Evolutionary conservation across 2,329 filamentous ascomycete genomes (phyloP), one percentile per base, ranked within the genome.

Genomic region (Fusarium sp.): DNA sequence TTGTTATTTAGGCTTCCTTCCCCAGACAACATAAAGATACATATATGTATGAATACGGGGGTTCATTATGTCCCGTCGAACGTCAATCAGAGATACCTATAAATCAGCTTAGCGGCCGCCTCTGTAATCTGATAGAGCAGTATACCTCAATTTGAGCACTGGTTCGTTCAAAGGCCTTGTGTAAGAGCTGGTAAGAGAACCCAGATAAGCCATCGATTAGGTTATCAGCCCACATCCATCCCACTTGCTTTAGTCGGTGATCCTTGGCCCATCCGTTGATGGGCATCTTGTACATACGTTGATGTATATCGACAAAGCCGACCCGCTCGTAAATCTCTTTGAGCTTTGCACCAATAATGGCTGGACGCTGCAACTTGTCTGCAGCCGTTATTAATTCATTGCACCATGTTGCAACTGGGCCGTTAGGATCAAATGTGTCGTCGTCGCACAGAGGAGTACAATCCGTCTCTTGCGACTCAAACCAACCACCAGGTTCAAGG

Each of bases 231-330:
- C 83, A 85, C 69, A 83, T 77, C 46, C 73, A 78, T 0, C 84
- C 84, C 3, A 85, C 63, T 17, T 81, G 77, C 73, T 82, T 84
- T 46, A 83, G 78, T 14, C 73, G 68, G 8, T 75, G 73, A 52
- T 85, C 80, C 69, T 81, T 83, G 1, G 87, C 80, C 88, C 87
- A 89, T 5, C 80, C 79, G 35, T 85, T 86, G 35, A 85, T 80
- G 0, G 87, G 87, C 23, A 88, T 78, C 75, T 85, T 88, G 75
- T 85, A 85, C 0, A 85, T 71, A 26, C 78, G 79, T 74, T 89
- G 81, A 13, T 83, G 81, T 17, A 89, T 82, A 60, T 89, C 85
- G 6, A 85, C 82, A 67, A 89, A 89, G 3, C 87, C 87, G 2
- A 82, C 85, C 27, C 84, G 81, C 54, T 82, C 74, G 64, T 81